phyloP scores from a whole-genome alignment of 352 stramenopile species.

The Phytophthora palmivora region DNA sequence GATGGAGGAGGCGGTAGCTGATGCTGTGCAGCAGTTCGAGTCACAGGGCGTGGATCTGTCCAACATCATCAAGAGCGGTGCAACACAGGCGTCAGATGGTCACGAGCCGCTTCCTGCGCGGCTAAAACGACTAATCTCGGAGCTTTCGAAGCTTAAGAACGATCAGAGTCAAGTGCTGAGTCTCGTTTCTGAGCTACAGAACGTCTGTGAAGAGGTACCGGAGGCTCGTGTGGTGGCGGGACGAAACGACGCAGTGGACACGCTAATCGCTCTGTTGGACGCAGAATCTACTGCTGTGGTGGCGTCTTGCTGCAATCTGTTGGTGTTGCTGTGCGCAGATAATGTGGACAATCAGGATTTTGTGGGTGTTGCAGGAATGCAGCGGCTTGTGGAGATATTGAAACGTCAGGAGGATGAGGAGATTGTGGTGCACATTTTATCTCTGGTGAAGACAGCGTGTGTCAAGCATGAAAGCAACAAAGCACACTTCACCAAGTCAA shows the following conservation, averaged over 20 bases:
- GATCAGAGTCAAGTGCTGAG: slow-evolving; percentile 21
- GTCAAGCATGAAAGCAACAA: slow-evolving; percentile 79
- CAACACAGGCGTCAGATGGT: background rate
- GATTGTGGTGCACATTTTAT: slow-evolving; percentile 36
- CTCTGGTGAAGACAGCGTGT: slow-evolving; percentile 50
- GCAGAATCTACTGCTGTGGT: slow-evolving; percentile 10
- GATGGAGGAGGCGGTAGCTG: slow-evolving; percentile 72
- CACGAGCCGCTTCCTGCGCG: slow-evolving; percentile 31
- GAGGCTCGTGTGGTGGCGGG: slow-evolving; percentile 71
- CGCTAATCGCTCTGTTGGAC: slow-evolving; percentile 50
- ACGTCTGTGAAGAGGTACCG: slow-evolving; percentile 49
- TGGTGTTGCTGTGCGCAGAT: slow-evolving; percentile 51
- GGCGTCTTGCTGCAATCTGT: slow-evolving; percentile 25
- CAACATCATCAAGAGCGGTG: slow-evolving; percentile 75
- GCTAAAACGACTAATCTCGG: slow-evolving; percentile 44
- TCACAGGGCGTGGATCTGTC: slow-evolving; percentile 89
- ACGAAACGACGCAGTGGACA: slow-evolving; percentile 61
- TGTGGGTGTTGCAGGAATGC: slow-evolving; percentile 51
- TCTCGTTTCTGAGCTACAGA: slow-evolving; percentile 37
- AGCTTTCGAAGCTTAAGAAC: slow-evolving; percentile 8
- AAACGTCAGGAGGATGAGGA: slow-evolving; percentile 17
- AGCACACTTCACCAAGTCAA: slow-evolving; percentile 58
- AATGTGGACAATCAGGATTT: slow-evolving; percentile 75
- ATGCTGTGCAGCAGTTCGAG: slow-evolving; percentile 88
- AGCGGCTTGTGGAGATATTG: slow-evolving; percentile 38